Evolutionary conservation across 2,329 filamentous ascomycete species (phyloP).

Genomic region (Decorospora gaudefroyi): DNA sequence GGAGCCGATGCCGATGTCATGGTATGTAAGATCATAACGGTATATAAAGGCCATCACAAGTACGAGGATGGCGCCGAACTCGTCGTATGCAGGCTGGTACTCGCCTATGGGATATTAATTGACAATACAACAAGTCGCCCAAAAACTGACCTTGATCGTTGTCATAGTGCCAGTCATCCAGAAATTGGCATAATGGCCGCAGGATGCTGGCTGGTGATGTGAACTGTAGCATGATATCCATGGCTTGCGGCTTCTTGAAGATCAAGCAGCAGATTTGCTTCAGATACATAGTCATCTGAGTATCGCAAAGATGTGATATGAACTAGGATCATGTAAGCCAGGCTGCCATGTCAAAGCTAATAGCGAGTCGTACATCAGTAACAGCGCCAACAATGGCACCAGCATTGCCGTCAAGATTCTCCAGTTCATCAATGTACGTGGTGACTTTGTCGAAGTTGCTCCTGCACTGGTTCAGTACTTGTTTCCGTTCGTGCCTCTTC

Average conservation of each 20-base stretch:
- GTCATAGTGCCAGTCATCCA: slow-evolving; percentile 81
- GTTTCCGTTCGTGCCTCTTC: slow-evolving; percentile 76
- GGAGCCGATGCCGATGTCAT: slow-evolving; percentile 66
- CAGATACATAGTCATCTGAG: slow-evolving; percentile 78
- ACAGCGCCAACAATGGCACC: slow-evolving; percentile 78
- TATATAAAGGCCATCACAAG: slow-evolving; percentile 75
- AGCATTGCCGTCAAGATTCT: slow-evolving; percentile 89
- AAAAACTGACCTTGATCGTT: slow-evolving; percentile 67
- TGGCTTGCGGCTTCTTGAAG: slow-evolving; percentile 69
- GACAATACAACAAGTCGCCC: too few relatives aligned
- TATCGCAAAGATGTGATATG: slow-evolving; percentile 69
- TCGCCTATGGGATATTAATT: too few relatives aligned
- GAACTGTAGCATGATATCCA: slow-evolving; percentile 78
- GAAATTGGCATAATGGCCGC: slow-evolving; percentile 71
- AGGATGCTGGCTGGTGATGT: slow-evolving; percentile 71
- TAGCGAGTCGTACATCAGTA: slow-evolving; percentile 44
- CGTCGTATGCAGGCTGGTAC: slow-evolving; percentile 83
- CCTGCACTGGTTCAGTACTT: slow-evolving; percentile 76
- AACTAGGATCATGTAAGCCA: slow-evolving; percentile 54
- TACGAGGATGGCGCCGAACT: slow-evolving; percentile 77
- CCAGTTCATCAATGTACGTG: slow-evolving; percentile 77
- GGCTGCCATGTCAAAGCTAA: neutral
- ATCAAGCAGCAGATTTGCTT: slow-evolving; percentile 74
- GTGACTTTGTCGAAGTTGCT: slow-evolving; percentile 76
- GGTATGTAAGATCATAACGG: slow-evolving; percentile 68